These are phyloP conservation scores for Phytophthora tubulina DNA, from an alignment of 352 stramenopile species.

Conservation along the genomic window DNA sequence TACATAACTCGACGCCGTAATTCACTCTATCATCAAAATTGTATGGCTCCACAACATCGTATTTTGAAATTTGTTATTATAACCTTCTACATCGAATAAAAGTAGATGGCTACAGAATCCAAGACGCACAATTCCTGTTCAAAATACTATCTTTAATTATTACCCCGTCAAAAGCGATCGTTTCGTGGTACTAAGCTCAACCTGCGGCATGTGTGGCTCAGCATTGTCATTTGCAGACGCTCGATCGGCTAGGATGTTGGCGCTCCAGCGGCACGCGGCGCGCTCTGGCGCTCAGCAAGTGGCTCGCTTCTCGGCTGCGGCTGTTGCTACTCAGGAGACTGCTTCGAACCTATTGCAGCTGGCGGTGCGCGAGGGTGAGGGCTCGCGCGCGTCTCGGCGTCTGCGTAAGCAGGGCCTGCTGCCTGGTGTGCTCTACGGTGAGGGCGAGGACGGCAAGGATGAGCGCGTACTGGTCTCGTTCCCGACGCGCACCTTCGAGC, in stretches of 20 bases:
- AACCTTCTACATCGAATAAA: constrained; percentile 14
- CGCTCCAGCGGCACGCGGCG: constrained; percentile 55
- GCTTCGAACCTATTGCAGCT: constrained; percentile 61
- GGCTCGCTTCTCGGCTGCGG: constrained; percentile 65
- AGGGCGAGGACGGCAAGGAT: constrained; percentile 69
- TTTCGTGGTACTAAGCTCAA: neutral
- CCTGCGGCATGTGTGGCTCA: constrained; percentile 38
- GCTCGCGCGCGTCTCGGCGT: constrained; percentile 79
- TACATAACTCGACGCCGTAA: constrained; percentile 1
- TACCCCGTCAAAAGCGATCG: constrained; percentile 1
- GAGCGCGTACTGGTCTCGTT: constrained; percentile 84
- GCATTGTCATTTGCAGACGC: constrained; percentile 30
- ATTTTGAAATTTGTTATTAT: neutral
- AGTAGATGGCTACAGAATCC: neutral
- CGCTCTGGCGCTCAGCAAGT: constrained; percentile 42
- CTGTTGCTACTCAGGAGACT: constrained; percentile 40
- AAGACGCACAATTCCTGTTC: neutral
- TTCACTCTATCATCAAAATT: neutral
- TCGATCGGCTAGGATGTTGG: constrained; percentile 49
- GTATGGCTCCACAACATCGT: neutral
- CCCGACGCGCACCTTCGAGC: constrained; percentile 79
- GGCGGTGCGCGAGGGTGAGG: constrained; percentile 67
- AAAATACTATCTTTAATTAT: neutral
- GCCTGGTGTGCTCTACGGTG: constrained; percentile 86
- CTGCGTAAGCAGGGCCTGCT: constrained; percentile 85